Percentiles rank a stretch among this genome's conserved stretches.
phyloP scores from a whole-genome alignment of 2,329 filamentous ascomycete genomes.

The Colletotrichum kahawae region DNA sequence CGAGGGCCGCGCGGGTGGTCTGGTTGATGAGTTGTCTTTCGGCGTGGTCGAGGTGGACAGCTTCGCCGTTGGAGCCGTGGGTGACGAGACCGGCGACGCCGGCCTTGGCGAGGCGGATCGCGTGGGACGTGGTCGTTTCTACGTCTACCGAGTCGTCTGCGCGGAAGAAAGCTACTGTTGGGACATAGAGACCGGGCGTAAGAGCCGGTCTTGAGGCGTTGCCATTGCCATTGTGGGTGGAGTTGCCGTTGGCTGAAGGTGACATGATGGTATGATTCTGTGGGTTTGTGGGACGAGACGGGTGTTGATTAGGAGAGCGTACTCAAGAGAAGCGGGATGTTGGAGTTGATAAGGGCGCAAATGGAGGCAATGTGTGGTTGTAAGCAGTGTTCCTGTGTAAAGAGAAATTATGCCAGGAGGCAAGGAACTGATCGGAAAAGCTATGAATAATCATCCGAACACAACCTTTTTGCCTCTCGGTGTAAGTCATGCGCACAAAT shows the following conservation, averaged over 20 bases:
- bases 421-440: neutral
- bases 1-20: slow-evolving; percentile 55
- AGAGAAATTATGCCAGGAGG: neutral
- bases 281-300: neutral
- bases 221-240: neutral
- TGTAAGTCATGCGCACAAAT: slow-evolving; percentile 1
- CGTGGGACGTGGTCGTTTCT: slow-evolving; percentile 54
- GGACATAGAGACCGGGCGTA: slow-evolving; percentile 59
- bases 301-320: neutral
- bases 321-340: neutral
- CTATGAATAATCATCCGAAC: slow-evolving; percentile 1
- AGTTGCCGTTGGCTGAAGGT: slow-evolving; percentile 12
- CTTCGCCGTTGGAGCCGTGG: slow-evolving; percentile 77
- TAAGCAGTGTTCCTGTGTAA: neutral
- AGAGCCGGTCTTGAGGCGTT: neutral
- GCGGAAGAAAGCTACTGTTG: slow-evolving; percentile 68
- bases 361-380: neutral
- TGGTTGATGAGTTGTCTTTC: slow-evolving; percentile 60
- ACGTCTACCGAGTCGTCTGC: slow-evolving; percentile 59
- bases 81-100: slow-evolving; percentile 72
- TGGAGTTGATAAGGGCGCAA: neutral
- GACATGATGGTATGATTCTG: neutral
- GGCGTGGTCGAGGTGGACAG: slow-evolving; percentile 56
- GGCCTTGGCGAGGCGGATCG: slow-evolving; percentile 63
- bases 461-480: neutral